Evolutionary conservation across 108 stramenopile species (phyloP).

Genomic region (Nannochloropsis gaditana): DNA sequence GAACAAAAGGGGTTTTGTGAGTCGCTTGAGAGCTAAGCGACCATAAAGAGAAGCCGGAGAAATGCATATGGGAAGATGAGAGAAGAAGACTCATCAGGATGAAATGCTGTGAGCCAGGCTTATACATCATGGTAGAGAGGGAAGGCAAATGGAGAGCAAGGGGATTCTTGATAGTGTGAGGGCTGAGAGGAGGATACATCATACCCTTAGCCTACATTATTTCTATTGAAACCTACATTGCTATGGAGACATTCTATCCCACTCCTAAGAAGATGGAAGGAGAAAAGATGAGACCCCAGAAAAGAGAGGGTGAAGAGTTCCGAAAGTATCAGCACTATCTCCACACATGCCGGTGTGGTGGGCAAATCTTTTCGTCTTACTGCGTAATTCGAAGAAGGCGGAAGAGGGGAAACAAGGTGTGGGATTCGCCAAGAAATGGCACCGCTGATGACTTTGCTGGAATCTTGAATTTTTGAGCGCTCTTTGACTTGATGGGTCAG

Average conservation of each 20-base stretch:
- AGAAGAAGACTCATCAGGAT: neutral
- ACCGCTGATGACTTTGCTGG: too few relatives aligned
- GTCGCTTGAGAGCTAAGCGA: neutral
- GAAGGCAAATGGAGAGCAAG: neutral
- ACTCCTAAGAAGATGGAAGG: neutral
- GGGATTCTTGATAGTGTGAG: neutral
- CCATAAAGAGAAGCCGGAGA: neutral
- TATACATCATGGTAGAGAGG: too few relatives aligned
- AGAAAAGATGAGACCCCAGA: neutral
- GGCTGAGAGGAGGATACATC: neutral
- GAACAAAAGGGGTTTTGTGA: neutral
- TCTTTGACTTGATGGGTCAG: too few relatives aligned
- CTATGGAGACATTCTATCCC: too few relatives aligned
- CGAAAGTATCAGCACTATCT: neutral
- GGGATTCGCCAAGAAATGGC: too few relatives aligned
- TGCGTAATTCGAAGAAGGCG: neutral
- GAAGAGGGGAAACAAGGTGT: too few relatives aligned
- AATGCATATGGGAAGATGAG: neutral
- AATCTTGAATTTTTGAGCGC: too few relatives aligned
- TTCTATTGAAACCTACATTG: too few relatives aligned
- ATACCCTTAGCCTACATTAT: too few relatives aligned
- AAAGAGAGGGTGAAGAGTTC: neutral
- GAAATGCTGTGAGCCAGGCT: too few relatives aligned
- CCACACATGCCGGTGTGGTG: too few relatives aligned
- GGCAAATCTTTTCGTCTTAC: too few relatives aligned